phyloP scores from a whole-genome alignment of 805 yeast genomes.

The Saccharomyces kudriavzevii region DNA sequence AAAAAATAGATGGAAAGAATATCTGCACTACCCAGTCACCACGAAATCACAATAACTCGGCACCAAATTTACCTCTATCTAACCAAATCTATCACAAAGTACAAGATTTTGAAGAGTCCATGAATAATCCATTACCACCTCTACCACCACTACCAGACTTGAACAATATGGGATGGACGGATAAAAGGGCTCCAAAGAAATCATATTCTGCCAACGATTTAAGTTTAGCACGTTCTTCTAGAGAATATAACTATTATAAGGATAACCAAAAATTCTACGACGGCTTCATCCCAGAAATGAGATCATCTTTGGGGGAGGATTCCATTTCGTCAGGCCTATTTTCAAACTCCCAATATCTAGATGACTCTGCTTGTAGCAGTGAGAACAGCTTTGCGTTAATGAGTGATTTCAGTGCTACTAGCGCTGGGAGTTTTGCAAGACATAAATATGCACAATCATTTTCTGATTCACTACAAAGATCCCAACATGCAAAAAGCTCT shows the following conservation, averaged over 20 bases:
- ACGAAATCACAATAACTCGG: neutral
- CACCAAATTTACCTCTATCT: neutral
- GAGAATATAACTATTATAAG: constrained; percentile 10
- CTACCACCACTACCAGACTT: constrained; percentile 21
- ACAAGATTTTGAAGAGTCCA: neutral
- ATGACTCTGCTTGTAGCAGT: constrained; percentile 39
- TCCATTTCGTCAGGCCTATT: constrained; percentile 20
- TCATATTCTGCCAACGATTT: constrained; percentile 26
- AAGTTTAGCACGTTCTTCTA: constrained; percentile 3
- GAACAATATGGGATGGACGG: constrained; percentile 1
- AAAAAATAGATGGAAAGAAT: neutral
- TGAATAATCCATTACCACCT: constrained; percentile 17
- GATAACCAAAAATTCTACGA: constrained; percentile 13
- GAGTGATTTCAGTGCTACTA: constrained; percentile 75
- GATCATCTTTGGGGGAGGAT: constrained; percentile 6
- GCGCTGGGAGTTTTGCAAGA: constrained; percentile 78
- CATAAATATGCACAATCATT: constrained; percentile 49
- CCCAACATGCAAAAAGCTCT: constrained; percentile 5
- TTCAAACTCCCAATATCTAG: constrained; percentile 40
- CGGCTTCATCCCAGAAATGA: constrained; percentile 9
- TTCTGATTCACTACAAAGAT: constrained; percentile 23
- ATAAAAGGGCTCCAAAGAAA: constrained; percentile 11
- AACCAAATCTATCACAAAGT: neutral
- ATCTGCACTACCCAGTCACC: neutral
- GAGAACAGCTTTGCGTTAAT: constrained; percentile 36